Conservation (phyloP, 495 filamentous ascomycete genomes). For the Rhypophila decipiens region DNA sequence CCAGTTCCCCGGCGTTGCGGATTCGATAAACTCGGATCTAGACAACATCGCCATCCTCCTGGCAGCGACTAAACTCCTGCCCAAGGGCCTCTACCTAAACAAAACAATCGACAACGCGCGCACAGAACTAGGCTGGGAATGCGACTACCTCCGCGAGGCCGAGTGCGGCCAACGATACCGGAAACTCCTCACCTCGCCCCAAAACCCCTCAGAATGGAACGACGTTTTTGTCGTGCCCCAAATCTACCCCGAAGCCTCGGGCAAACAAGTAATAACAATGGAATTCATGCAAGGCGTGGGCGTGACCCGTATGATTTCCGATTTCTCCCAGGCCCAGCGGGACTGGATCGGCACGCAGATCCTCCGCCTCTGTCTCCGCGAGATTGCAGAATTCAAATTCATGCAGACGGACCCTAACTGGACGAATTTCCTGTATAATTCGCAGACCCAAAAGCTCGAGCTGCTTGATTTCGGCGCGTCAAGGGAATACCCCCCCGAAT, state of each 20-base stretch:
- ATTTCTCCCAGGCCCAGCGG: constrained; percentile 70
- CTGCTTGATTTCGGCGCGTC: constrained; percentile 94
- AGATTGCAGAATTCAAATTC: constrained; percentile 88
- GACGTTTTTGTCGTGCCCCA: constrained; percentile 69
- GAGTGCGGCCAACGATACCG: constrained; percentile 68
- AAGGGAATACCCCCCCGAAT: constrained; percentile 72
- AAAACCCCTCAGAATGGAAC: constrained; percentile 44
- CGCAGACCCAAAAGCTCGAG: constrained; percentile 64
- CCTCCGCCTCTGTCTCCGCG: constrained; percentile 84
- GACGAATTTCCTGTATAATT: constrained; percentile 98
- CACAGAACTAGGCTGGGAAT: constrained; percentile 90
- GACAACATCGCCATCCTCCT: constrained; percentile 87
- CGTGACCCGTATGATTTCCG: constrained; percentile 75
- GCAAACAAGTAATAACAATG: constrained; percentile 86
- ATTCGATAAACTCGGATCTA: constrained; percentile 91
- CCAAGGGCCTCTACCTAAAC: constrained; percentile 87
- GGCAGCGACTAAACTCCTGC: constrained; percentile 80
- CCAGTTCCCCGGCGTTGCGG: constrained; percentile 94
- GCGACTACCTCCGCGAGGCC: constrained; percentile 88
- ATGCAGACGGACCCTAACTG: constrained; percentile 99
- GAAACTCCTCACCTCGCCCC: constrained; percentile 51
- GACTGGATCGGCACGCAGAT: constrained; percentile 95
- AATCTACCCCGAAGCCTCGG: constrained; percentile 72
- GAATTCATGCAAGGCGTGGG: constrained; percentile 79
- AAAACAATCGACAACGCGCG: constrained; percentile 98